Evolutionary conservation across 306 rosid genomes (phyloP), one percentile per base, ranked within the genome.

Genomic region (Quercus parvula): DNA sequence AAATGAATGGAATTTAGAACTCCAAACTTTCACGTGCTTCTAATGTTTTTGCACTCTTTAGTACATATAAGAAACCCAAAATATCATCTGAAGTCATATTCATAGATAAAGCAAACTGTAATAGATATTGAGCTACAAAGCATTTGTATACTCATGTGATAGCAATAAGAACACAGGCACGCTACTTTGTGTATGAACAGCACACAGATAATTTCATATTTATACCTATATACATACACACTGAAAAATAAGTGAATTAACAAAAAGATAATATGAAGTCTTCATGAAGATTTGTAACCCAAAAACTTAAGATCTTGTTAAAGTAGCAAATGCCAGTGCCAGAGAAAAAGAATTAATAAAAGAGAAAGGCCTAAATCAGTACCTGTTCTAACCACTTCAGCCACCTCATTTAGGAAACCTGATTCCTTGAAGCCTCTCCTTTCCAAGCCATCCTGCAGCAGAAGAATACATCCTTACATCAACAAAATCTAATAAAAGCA

Each of bases 351-450:
- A 41, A 76, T 14, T 15, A 54, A 59, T 63, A 57, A 8, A 52
- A 70, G 62, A 38, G 58, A 56, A 52, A 59, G 68, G 64, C 71
- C 61, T 28, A 73, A 52, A 67, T 30, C 27, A 75, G 63, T 87
- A 96, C 99, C 98, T 83, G 96, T 88, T 81, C 88, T 89, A 77
- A 92, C 96, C 78, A 96, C 98, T 88, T 93, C 98, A 3, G 92
- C 82, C 71, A 96, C 97, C 79, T 81, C 99, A 81, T 96, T 96
- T 85, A 96, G 86, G 90, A 93, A 93, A 66, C 97, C 98, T 1
- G 90, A 71, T 87, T 96, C 99, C 85, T 96, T 93, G 81, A 62
- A 96, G 77, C 98, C 99, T 90, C 98, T 89, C 86, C 96, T 87
- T 77, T 96, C 97, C 90, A 96, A 83, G 72, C 99, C 99, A 81